Percentiles rank a stretch among this genome's conserved stretches.
Conservation (phyloP, 768 basidiomycete genomes). For the Leucocoprinus leucothites region DNA sequence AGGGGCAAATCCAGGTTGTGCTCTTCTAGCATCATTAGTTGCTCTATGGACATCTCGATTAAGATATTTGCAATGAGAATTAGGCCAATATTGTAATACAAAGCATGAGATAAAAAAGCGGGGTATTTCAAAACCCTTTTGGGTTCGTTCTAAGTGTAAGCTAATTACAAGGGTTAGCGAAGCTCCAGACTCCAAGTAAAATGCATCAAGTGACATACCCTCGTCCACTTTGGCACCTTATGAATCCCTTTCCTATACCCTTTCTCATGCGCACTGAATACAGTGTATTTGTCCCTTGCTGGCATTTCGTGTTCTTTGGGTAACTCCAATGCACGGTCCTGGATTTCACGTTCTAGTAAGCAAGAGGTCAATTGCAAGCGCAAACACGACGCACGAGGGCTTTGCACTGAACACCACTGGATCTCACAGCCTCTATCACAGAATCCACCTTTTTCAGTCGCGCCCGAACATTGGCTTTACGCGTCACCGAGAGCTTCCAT, state of each 20-base stretch:
- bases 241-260: slow-evolving; percentile 95
- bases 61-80: too few relatives aligned
- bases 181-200: background rate
- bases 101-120: slow-evolving; percentile 19
- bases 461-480: slow-evolving; percentile 88
- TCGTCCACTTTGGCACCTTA: slow-evolving; percentile 96
- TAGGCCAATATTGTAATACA: slow-evolving; percentile 8
- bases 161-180: slow-evolving; percentile 36
- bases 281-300: slow-evolving; percentile 92
- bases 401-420: slow-evolving; percentile 75
- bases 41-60: background rate
- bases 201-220: slow-evolving; percentile 47
- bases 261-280: slow-evolving; percentile 63
- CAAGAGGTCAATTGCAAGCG: background rate
- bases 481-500: slow-evolving; percentile 87
- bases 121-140: slow-evolving; percentile 69
- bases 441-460: slow-evolving; percentile 91
- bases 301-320: slow-evolving; percentile 95
- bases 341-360: slow-evolving; percentile 1
- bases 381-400: slow-evolving; percentile 59
- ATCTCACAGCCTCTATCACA: slow-evolving; percentile 84
- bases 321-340: slow-evolving; percentile 75
- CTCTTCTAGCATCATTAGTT: slow-evolving; percentile 51
- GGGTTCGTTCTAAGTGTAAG: slow-evolving; percentile 86
- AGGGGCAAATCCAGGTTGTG: slow-evolving; percentile 78